Conservation (phyloP, 164 flowering plant species). For the Taxillus chinensis region DNA sequence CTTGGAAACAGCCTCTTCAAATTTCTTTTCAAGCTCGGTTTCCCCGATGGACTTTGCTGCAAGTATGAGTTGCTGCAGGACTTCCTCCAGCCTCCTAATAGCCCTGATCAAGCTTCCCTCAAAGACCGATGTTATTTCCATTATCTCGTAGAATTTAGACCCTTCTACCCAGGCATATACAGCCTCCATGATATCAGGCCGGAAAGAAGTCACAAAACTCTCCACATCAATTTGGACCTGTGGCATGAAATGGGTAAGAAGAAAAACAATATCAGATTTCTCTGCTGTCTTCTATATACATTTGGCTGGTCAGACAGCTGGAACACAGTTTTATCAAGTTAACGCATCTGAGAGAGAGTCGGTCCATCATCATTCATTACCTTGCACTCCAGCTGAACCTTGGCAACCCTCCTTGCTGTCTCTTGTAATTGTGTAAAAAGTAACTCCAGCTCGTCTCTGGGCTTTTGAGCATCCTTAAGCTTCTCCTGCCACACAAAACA, state of each 20-base stretch:
- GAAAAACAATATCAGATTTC: neutral
- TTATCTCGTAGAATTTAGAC: constrained; percentile 78
- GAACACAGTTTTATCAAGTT: no score
- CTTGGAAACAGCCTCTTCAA: constrained; percentile 83
- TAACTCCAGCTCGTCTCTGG: constrained; percentile 82
- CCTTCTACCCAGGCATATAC: constrained; percentile 97
- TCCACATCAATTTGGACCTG: constrained; percentile 95
- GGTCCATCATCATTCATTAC: constrained; percentile 18
- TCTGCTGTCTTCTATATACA: no score
- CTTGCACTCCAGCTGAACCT: constrained; percentile 92
- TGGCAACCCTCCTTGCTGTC: constrained; percentile 80
- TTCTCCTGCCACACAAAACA: constrained; percentile 99
- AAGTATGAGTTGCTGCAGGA: constrained; percentile 81
- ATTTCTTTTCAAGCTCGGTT: constrained; percentile 68
- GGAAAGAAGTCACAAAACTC: constrained; percentile 68
- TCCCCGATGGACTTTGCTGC: constrained; percentile 94
- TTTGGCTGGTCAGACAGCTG: no score
- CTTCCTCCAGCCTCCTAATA: constrained; percentile 93
- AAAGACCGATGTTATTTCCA: constrained; percentile 85
- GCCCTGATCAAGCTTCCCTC: constrained; percentile 98
- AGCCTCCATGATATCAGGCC: constrained; percentile 94
- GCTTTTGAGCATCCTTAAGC: constrained; percentile 82
- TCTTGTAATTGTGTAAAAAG: constrained; percentile 84
- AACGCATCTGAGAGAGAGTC: no score
- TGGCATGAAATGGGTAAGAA: neutral